phyloP scores from a whole-genome alignment of 805 yeast species.

The Zygoascus ofunaensis region DNA sequence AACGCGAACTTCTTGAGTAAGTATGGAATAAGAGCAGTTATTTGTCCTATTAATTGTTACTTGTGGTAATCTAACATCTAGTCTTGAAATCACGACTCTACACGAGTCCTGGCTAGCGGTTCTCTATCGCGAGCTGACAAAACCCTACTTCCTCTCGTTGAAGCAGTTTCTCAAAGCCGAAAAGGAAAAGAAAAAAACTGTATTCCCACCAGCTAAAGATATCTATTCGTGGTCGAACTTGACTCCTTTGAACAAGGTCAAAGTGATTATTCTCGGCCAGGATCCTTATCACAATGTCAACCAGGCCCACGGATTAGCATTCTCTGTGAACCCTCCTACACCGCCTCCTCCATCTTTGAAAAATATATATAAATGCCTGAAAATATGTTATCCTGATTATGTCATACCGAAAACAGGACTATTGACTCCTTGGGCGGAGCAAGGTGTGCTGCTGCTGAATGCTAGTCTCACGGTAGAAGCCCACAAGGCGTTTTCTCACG shows the following conservation, averaged over 20 bases:
- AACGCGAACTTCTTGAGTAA: constrained; percentile 39
- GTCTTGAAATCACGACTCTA: constrained; percentile 55
- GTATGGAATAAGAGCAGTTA: too few relatives aligned
- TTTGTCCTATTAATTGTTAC: too few relatives aligned
- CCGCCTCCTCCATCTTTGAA: constrained; percentile 80
- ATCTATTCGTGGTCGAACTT: constrained; percentile 87
- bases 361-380: constrained; percentile 76
- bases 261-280: constrained; percentile 82
- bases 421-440: constrained; percentile 72
- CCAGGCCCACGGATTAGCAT: constrained; percentile 96
- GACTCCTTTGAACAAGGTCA: constrained; percentile 66
- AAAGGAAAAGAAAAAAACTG: constrained; percentile 35
- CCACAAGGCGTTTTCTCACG: constrained; percentile 87
- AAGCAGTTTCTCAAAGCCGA: constrained; percentile 54
- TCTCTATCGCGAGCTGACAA: constrained; percentile 61
- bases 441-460: constrained; percentile 82
- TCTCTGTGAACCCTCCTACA: constrained; percentile 78
- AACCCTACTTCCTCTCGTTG: constrained; percentile 72
- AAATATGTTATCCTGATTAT: constrained; percentile 61
- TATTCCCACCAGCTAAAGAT: constrained; percentile 71
- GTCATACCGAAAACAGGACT: constrained; percentile 57
- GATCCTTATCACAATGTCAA: constrained; percentile 91
- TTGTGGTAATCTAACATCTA: constrained; percentile 3
- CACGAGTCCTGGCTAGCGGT: constrained; percentile 72
- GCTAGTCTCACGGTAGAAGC: constrained; percentile 87